Base-by-base conservation (phyloP, 2,329 filamentous ascomycete genomes). In the Xylaria sp. region DNA sequence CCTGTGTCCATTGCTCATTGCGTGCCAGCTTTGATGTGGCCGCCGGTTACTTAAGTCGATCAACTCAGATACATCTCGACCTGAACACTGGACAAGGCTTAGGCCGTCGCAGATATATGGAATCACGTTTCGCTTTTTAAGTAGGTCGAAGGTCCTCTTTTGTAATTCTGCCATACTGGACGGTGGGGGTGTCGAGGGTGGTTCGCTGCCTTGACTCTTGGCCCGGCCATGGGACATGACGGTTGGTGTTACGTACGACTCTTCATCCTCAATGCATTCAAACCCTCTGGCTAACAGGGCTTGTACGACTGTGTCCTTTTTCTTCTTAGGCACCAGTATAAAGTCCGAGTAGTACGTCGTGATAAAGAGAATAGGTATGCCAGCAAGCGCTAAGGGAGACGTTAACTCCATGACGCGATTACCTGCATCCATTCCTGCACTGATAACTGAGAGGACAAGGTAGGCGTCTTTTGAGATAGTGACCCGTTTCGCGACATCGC, bases 311-410 rank as follows among this genome's bases (percentile, higher is more conserved):
- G 90, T 91, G 31, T 87, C 83, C 60, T 91, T 90, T 76, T 92
- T 90, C 77, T 90, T 92, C 63, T 86, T 86, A 0, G 96, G 94
- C 0, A 98, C 94, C 44, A 98, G 87, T 75, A 99, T 97, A 81
- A 97, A 98, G 82, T 99, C 95, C 41, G 93, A 96, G 82, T 97
- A 98, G 82, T 98, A 99, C 39, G 94, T 98, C 3, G 95, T 98
- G 80, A 98, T 97, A 86, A 98, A 98, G 85, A 98, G 98, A 78
- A 99, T 97, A 63, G 95, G 93, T 62, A 98, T 96, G 75, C 94
- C 93, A 59, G 95, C 95, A 78, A 98, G 87, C 34, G 96, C 95
- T 39, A 98, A 86, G 5, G 95, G 96, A 63, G 91, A 94, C 8
- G 94, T 98, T 70, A 99, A 82, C 78, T 98, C 95, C 75, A 98